A percentile compares a stretch with the other conserved stretches of the same genome.
phyloP scores from a whole-genome alignment of 1,139 yeast species.

The Yueomyces sp. region DNA sequence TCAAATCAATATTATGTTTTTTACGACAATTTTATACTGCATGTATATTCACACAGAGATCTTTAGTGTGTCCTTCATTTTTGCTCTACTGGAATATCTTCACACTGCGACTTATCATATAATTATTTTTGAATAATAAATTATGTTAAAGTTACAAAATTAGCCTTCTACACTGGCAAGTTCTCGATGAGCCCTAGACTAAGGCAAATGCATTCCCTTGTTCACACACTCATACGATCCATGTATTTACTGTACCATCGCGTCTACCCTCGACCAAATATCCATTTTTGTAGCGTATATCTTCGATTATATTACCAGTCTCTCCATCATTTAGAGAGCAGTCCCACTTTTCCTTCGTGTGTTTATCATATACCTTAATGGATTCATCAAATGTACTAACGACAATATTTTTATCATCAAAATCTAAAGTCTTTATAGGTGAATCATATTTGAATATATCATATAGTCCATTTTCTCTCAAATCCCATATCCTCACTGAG shows the following conservation, averaged over 20 bases:
- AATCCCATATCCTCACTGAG: conserved; percentile 60
- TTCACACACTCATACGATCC: conserved; percentile 29
- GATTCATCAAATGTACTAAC: conserved; percentile 30
- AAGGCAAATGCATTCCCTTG: no score
- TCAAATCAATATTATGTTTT: no score
- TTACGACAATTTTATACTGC: no score
- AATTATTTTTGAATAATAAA: no score
- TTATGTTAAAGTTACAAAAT: no score
- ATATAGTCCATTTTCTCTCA: conserved; percentile 49
- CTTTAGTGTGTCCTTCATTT: no score
- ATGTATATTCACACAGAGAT: no score
- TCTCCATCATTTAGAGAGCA: conserved; percentile 31
- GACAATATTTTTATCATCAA: conserved; percentile 43
- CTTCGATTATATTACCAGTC: conserved; percentile 22
- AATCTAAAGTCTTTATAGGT: conserved; percentile 40
- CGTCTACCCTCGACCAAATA: conserved; percentile 50
- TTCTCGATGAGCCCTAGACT: no score
- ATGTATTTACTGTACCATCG: conserved; percentile 45
- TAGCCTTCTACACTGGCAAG: no score
- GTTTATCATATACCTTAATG: conserved; percentile 45
- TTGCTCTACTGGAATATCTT: no score
- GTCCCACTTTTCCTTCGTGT: conserved; percentile 37
- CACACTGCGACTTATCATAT: no score
- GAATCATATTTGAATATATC: conserved; percentile 48
- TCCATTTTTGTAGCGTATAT: conserved; percentile 43